Evolutionary conservation across 2,329 filamentous ascomycete genomes (phyloP).

Genomic region (Pseudocercospora ulei): DNA sequence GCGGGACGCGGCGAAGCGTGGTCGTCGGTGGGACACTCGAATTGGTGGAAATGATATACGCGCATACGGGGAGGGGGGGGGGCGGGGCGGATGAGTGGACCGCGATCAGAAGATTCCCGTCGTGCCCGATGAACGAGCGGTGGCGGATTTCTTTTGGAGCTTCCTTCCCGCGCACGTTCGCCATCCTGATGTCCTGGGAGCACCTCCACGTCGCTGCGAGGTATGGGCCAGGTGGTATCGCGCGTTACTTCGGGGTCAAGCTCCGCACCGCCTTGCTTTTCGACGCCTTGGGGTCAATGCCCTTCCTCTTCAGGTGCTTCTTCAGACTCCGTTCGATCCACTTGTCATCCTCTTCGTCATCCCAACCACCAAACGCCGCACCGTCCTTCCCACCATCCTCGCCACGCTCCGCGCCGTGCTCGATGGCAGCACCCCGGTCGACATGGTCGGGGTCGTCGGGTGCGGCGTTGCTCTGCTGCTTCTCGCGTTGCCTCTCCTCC

Average conservation of each 20-base stretch:
- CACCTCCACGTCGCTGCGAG: no score
- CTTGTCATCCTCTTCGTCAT: slow-evolving; percentile 44
- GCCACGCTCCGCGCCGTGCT: slow-evolving; percentile 33
- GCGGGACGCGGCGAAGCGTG: no score
- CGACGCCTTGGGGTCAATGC: slow-evolving; percentile 39
- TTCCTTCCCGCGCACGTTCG: no score
- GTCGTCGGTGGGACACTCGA: no score
- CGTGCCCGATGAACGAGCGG: no score
- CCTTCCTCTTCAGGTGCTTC: slow-evolving; percentile 40
- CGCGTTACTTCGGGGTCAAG: slow-evolving; percentile 14
- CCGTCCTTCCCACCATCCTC: slow-evolving; percentile 24
- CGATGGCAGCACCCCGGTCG: slow-evolving; percentile 48
- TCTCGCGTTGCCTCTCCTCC: slow-evolving; percentile 25
- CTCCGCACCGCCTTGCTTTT: slow-evolving; percentile 24
- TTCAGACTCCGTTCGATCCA: slow-evolving; percentile 42
- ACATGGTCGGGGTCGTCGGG: slow-evolving; percentile 47
- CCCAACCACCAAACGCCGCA: slow-evolving; percentile 43
- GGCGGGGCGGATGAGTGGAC: no score
- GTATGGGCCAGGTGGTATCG: no score
- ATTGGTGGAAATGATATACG: no score
- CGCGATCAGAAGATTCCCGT: no score
- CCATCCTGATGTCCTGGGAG: no score
- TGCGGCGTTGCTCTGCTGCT: slow-evolving; percentile 24
- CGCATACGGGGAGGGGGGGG: no score
- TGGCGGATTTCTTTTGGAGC: no score